A percentile compares a stretch with the other conserved stretches of the same genome.
Conservation (phyloP, 768 basidiomycete genomes). For the Kondoa subrosea region DNA sequence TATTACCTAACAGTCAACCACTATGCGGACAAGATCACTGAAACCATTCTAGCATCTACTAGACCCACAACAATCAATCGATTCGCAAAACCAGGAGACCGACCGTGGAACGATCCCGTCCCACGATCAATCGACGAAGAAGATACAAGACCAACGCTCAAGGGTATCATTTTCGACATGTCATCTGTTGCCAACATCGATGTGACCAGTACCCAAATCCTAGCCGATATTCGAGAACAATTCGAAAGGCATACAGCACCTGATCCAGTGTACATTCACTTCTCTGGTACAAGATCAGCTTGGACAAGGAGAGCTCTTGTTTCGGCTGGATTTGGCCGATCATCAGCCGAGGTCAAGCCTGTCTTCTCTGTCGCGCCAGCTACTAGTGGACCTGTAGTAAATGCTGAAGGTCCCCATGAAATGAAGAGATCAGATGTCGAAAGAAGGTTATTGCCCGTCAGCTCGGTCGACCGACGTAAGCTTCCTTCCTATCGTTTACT, state of each 20-base stretch:
- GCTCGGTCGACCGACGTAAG: constrained; percentile 4
- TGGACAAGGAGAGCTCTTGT: constrained; percentile 41
- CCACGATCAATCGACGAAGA: constrained; percentile 19
- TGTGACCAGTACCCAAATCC: constrained; percentile 73
- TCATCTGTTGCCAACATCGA: constrained; percentile 71
- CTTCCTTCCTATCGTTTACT: background rate
- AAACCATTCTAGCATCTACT: constrained; percentile 61
- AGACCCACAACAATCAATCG: constrained; percentile 58
- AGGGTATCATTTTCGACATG: constrained; percentile 83
- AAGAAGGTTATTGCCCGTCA: background rate
- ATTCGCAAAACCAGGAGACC: constrained; percentile 48
- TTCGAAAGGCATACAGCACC: constrained; percentile 69
- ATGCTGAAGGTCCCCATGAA: background rate
- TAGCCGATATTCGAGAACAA: constrained; percentile 71
- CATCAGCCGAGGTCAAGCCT: constrained; percentile 3
- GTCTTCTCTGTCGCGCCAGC: constrained; percentile 16
- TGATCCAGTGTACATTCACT: constrained; percentile 57
- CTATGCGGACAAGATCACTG: constrained; percentile 55
- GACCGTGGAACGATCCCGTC: constrained; percentile 70
- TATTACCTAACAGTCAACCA: constrained; percentile 35
- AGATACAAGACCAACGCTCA: constrained; percentile 49
- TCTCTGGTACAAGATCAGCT: constrained; percentile 73
- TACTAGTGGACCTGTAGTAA: background rate
- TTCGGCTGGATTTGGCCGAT: constrained; percentile 15
- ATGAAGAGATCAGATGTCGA: background rate